phyloP scores from a whole-genome alignment of 2,329 filamentous ascomycete species.

The Cladosporium sp. region DNA sequence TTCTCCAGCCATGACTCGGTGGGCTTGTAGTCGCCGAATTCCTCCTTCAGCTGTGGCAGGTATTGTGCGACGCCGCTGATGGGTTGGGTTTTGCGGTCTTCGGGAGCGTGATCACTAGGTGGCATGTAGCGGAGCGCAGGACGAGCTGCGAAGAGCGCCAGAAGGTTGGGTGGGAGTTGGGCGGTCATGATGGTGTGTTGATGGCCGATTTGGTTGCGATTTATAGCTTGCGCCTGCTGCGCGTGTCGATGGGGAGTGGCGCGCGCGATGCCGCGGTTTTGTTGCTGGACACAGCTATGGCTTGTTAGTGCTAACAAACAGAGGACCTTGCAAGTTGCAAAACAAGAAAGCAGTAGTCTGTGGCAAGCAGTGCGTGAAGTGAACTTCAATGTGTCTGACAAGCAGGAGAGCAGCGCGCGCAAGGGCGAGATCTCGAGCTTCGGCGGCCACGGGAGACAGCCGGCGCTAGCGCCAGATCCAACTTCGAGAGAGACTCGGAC shows the following conservation, averaged over 20 bases:
- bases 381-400: not conserved
- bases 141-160: constrained; percentile 91
- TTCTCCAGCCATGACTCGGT: constrained; percentile 92
- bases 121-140: constrained; percentile 87
- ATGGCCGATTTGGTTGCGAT: not conserved
- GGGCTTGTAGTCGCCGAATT: constrained; percentile 75
- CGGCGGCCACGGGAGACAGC: not conserved
- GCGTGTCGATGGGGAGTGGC: not conserved
- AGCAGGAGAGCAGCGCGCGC: not conserved
- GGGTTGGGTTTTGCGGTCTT: constrained; percentile 70
- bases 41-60: constrained; percentile 68
- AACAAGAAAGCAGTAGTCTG: too few species aligned
- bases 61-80: constrained; percentile 72
- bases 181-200: constrained; percentile 68
- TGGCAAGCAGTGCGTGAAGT: too few species aligned
- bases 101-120: constrained; percentile 75
- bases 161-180: constrained; percentile 86
- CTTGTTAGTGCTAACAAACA: too few species aligned
- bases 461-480: not conserved
- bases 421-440: not conserved
- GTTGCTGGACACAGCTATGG: too few species aligned
- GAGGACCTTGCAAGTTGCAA: too few species aligned
- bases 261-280: too few species aligned
- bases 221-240: not conserved
- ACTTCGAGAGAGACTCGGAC: not conserved